Conservation (phyloP, 306 rosid genomes). For the Pterocarpus santalinus region DNA sequence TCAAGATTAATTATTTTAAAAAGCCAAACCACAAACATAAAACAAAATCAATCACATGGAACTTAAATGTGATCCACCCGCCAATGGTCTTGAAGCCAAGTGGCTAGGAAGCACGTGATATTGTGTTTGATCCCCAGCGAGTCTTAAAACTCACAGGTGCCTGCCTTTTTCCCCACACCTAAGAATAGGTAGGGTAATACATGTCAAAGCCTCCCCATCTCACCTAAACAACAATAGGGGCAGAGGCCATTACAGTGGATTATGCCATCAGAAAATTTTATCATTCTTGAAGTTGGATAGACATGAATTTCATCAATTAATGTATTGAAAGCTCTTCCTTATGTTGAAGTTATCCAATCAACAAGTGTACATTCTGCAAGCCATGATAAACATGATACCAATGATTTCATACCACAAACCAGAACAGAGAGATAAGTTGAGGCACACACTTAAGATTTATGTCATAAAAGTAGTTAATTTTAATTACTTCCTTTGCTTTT, state of each 20-base stretch:
- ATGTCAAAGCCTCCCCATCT: background rate
- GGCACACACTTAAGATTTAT: background rate
- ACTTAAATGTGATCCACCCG: conserved; percentile 23
- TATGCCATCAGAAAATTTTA: background rate
- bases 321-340: background rate
- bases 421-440: background rate
- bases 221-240: conserved; percentile 2
- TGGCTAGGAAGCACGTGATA: conserved; percentile 8
- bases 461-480: background rate
- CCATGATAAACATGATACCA: background rate
- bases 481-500: background rate
- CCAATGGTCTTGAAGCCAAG: conserved; percentile 7
- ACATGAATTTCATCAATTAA: background rate
- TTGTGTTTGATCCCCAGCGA: background rate
- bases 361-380: background rate
- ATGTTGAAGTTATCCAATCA: background rate
- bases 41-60: background rate
- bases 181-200: background rate
- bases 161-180: background rate
- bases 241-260: background rate
- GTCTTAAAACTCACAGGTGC: background rate
- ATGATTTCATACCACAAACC: background rate
- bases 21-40: conserved; percentile 24
- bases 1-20: background rate
- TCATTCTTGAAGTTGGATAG: background rate